These are phyloP conservation scores for Coix lacrymajobi DNA, from an alignment of 176 grass and related monocot species.

Conservation along the genomic window DNA sequence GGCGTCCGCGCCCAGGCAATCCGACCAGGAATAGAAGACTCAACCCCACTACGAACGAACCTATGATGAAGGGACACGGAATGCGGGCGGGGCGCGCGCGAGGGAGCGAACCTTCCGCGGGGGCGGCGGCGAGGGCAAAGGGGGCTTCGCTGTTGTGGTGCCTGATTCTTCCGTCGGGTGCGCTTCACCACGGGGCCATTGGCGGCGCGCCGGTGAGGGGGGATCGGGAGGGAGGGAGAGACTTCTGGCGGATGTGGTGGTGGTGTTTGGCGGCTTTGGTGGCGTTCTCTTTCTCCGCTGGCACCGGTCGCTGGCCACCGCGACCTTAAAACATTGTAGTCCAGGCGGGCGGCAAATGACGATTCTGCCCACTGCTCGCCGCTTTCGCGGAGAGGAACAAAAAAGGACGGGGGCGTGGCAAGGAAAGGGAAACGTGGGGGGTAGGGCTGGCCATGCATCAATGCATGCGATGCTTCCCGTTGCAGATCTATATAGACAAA, in stretches of 20 bases:
- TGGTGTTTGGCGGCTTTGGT: conserved; percentile 25
- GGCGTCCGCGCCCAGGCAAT: not conserved
- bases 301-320: not conserved
- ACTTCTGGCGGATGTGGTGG: not conserved
- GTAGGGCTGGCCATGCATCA: too few species aligned
- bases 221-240: not conserved
- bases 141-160: not conserved
- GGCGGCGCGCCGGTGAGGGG: not conserved
- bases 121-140: not conserved
- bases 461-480: not conserved
- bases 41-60: not conserved
- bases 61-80: not conserved
- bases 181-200: conserved; percentile 3
- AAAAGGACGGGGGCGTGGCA: not conserved
- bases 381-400: not conserved
- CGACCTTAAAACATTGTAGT: conserved; percentile 16
- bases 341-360: not conserved
- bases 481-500: not conserved
- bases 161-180: not conserved
- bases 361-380: not conserved
- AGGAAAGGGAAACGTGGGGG: conserved; percentile 12
- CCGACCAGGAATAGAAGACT: conserved; percentile 7
- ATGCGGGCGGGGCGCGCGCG: not conserved
- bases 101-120: conserved; percentile 14
- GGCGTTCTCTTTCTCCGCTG: conserved; percentile 21